Base-by-base conservation (phyloP, 2,329 filamentous ascomycete genomes). In the Amauroascus verrucosus region DNA sequence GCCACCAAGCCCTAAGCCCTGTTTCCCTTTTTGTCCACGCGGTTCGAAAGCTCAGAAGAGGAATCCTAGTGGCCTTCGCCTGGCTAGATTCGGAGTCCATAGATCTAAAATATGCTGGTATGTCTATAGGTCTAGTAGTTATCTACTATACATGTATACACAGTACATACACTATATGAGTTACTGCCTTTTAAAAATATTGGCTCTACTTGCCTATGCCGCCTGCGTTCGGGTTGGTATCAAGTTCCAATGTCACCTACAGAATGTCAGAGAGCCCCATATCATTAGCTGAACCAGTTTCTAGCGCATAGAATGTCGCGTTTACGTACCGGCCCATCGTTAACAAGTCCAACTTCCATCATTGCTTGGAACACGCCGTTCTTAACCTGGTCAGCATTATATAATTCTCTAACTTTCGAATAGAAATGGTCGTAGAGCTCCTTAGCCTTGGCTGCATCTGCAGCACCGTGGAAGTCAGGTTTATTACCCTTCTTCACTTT, bases 291-390 rank as follows among this genome's bases (percentile, higher is more conserved):
- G n/a, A n/a, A n/a, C n/a, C n/a, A n/a, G n/a, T n/a, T 30, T 30
- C 26, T 4, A 30, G 9, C 26, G 9, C 4, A 30, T 30, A 9
- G 26, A 9, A 30, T 4, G 26, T 30, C 9, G 26, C 9, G 5
- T 40, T 43, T 32, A 56, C 52, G 46, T 56, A 56, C 49, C 72
- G 81, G 81, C 64, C 81, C 81, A 63, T 97, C 91, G 61, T 97
- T 97, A 48, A 96, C 83, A 28, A 96, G 72, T 47, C 86, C 85
- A 55, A 98, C 91, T 65, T 97, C 85, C 93, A 98, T 98, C 90
- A 95, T 96, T 48, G 93, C 93, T 65, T 95, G 91, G 68, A 98
- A 98, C 28, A 91, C 82, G n/a, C 94, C 93, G 66, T 98, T 85
- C 67, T 95, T 89, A 55, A 98, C 90, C 58, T 78, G 83, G 7